phyloP scores from a whole-genome alignment of 2,329 filamentous ascomycete species.

The Triangularia setosa region DNA sequence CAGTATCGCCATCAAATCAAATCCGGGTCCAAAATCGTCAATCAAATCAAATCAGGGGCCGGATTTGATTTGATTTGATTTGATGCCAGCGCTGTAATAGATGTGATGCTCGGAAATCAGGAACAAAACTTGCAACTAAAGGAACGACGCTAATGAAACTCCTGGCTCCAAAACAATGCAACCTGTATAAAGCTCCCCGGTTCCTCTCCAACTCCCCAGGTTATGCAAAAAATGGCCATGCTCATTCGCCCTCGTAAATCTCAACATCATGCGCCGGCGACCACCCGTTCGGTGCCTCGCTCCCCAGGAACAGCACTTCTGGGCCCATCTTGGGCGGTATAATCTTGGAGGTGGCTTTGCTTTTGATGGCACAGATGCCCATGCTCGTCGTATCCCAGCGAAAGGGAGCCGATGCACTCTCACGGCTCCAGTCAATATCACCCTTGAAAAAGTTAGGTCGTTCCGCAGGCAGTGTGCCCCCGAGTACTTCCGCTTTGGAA shows the following conservation, averaged over 20 bases:
- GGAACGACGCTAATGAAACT: background rate
- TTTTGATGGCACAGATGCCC: background rate
- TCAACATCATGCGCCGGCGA: conserved; percentile 15
- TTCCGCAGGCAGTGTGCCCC: background rate
- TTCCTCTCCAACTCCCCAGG: background rate
- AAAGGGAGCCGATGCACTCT: conserved; percentile 13
- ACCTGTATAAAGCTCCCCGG: background rate
- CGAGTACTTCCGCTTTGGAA: background rate
- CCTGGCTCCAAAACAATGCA: background rate
- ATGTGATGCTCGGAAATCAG: background rate
- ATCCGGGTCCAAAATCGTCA: too few species aligned
- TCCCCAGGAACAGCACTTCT: conserved; percentile 19
- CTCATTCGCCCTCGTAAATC: background rate
- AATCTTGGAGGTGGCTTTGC: background rate
- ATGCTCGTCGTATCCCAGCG: conserved; percentile 16
- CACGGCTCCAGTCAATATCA: conserved; percentile 14
- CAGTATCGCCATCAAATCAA: too few species aligned
- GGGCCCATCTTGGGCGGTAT: conserved; percentile 6
- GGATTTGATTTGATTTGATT: too few species aligned
- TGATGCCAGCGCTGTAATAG: too few species aligned
- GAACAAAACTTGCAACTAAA: background rate
- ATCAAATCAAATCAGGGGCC: too few species aligned
- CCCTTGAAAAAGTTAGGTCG: background rate
- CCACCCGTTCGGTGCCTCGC: conserved; percentile 25
- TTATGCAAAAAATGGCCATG: background rate